phyloP scores from a whole-genome alignment of 2,329 filamentous ascomycete species.

The Hysterium pulicare region DNA sequence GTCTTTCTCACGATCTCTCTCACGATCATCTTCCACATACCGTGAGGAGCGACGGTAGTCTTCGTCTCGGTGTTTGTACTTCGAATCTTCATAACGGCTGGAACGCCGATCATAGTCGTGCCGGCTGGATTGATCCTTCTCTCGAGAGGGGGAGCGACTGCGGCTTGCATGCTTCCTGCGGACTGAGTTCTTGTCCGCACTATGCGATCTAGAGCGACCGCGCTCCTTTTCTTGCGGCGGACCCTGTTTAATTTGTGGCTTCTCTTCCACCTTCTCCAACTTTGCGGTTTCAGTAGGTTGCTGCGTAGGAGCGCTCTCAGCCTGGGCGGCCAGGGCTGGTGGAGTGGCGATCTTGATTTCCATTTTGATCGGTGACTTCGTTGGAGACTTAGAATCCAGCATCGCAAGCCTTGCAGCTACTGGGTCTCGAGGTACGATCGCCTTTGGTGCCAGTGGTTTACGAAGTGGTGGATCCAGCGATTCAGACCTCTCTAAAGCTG shows the following conservation, averaged over 20 bases:
- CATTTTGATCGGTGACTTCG: constrained; percentile 24
- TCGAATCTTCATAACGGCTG: constrained; percentile 9
- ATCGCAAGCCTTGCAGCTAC: constrained; percentile 25
- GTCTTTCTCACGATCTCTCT: constrained; percentile 12
- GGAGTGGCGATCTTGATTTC: constrained; percentile 12
- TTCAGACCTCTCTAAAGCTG: constrained; percentile 35
- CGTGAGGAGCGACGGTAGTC: constrained; percentile 24
- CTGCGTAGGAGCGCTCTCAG: constrained; percentile 15
- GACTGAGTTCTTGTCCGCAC: constrained; percentile 20
- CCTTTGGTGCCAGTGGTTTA: constrained; percentile 34
- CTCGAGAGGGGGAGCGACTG: constrained; percentile 29
- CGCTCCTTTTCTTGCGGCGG: constrained; percentile 22
- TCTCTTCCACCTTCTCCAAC: constrained; percentile 23
- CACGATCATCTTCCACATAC: constrained; percentile 12
- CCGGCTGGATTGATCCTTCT: constrained; percentile 16
- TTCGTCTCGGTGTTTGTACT: constrained; percentile 21
- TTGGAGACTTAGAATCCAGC: constrained; percentile 25
- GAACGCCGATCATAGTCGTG: constrained; percentile 21
- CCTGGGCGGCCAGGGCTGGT: constrained; percentile 7
- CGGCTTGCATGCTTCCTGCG: constrained; percentile 23
- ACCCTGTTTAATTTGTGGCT: constrained; percentile 10
- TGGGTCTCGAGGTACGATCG: constrained; percentile 34
- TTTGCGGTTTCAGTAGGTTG: constrained; percentile 13
- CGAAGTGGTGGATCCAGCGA: constrained; percentile 38
- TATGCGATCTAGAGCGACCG: constrained; percentile 28